Conservation (phyloP, 495 filamentous ascomycete genomes). For the Penicillium ucsense region DNA sequence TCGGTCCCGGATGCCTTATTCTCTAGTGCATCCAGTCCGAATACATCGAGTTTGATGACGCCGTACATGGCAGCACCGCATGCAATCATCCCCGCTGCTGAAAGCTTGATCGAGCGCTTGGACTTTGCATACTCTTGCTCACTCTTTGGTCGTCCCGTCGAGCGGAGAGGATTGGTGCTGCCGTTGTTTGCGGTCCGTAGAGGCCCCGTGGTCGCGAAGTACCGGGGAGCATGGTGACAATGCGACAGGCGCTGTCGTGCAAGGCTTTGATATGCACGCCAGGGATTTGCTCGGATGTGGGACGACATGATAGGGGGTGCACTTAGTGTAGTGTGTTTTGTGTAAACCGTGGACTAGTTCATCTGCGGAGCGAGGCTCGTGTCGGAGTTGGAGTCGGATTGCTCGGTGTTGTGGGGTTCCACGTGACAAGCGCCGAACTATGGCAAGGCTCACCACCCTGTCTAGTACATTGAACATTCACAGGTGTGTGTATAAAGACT, state of each 20-base stretch:
- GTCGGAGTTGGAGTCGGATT: constrained; percentile 7
- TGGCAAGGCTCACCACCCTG: not conserved
- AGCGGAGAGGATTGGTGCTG: constrained; percentile 22
- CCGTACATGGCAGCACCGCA: constrained; percentile 31
- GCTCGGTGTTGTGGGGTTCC: constrained; percentile 12
- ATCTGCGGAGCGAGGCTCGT: constrained; percentile 1
- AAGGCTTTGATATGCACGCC: constrained; percentile 28
- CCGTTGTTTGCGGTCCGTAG: constrained; percentile 18
- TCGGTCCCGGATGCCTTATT: not conserved
- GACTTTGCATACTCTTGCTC: constrained; percentile 18
- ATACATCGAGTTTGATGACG: constrained; percentile 30
- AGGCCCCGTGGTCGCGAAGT: constrained; percentile 18
- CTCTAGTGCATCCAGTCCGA: constrained; percentile 21
- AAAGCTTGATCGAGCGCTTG: constrained; percentile 25
- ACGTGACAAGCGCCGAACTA: constrained; percentile 17
- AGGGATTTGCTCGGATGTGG: constrained; percentile 17
- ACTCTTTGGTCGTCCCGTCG: constrained; percentile 6
- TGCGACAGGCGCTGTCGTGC: constrained; percentile 15
- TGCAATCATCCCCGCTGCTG: constrained; percentile 25
- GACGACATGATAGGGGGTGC: constrained; percentile 17
- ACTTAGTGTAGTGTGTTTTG: not conserved
- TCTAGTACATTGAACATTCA: too few relatives aligned
- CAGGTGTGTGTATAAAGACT: too few relatives aligned
- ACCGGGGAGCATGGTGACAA: constrained; percentile 4
- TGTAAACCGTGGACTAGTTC: too few relatives aligned